Conservation (phyloP, 2,329 filamentous ascomycete genomes). For the Colletotrichum lini region DNA sequence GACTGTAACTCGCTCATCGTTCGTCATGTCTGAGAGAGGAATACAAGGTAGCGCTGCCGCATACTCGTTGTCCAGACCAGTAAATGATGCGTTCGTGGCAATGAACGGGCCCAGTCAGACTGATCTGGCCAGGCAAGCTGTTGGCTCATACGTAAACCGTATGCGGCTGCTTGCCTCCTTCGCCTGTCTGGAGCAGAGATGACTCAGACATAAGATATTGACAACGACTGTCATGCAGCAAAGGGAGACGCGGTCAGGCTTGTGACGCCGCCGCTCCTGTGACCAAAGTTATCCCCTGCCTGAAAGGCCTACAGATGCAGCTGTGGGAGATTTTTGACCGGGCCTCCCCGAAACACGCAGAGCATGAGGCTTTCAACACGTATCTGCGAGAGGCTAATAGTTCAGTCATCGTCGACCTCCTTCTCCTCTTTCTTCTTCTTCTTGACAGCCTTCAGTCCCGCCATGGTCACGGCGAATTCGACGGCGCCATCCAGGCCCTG, state of each 20-base stretch:
- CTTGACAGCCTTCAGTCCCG: conserved; percentile 66
- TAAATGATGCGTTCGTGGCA: background rate
- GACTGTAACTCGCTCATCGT: background rate
- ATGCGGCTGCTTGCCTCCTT: background rate
- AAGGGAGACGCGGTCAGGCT: background rate
- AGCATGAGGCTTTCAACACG: background rate
- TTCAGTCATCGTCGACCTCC: conserved; percentile 15
- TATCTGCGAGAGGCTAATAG: background rate
- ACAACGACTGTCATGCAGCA: background rate
- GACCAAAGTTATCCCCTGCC: background rate
- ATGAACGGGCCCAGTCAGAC: background rate
- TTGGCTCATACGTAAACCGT: background rate
- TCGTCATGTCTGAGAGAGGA: background rate
- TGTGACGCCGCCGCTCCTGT: background rate
- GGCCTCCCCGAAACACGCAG: background rate
- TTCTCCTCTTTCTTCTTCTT: conserved; percentile 44
- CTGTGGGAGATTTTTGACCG: background rate
- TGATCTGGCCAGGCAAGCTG: background rate
- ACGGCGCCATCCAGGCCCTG: conserved; percentile 66
- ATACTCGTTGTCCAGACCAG: background rate
- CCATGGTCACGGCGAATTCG: conserved; percentile 82
- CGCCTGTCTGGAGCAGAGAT: background rate
- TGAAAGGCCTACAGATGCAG: background rate
- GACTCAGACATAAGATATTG: background rate
- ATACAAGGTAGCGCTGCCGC: background rate